These are phyloP conservation scores for Dactylellina drechsleri DNA, from an alignment of 2,329 filamentous ascomycete species.

Conservation along the genomic window DNA sequence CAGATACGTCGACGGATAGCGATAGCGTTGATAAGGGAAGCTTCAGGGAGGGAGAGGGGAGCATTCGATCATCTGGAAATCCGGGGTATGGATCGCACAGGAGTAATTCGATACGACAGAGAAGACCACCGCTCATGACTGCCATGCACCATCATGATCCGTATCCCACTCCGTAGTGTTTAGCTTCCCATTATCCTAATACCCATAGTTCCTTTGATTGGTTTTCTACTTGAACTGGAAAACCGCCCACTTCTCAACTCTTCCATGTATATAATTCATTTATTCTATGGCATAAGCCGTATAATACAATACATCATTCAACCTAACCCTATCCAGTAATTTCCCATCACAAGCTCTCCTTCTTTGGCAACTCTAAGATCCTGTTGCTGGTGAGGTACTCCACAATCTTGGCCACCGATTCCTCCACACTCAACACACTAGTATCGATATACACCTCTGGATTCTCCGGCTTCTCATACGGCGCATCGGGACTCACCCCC, in stretches of 20 bases:
- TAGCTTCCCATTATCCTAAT: neutral
- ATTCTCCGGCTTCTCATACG: slow-evolving; percentile 87
- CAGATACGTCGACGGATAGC: slow-evolving; percentile 35
- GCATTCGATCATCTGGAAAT: slow-evolving; percentile 27
- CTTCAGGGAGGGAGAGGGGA: slow-evolving; percentile 31
- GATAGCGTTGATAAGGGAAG: slow-evolving; percentile 44
- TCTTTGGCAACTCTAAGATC: slow-evolving; percentile 24
- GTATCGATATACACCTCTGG: slow-evolving; percentile 90
- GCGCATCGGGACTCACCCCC: slow-evolving; percentile 78
- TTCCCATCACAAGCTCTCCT: slow-evolving; percentile 4
- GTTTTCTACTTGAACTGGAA: neutral
- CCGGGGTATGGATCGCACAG: slow-evolving; percentile 32
- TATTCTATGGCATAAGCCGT: slow-evolving; percentile 1
- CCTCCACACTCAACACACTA: slow-evolving; percentile 83
- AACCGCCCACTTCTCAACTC: slow-evolving; percentile 17
- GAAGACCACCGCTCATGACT: slow-evolving; percentile 43
- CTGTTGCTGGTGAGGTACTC: slow-evolving; percentile 69
- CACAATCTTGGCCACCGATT: slow-evolving; percentile 86
- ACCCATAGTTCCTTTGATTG: neutral
- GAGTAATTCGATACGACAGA: slow-evolving; percentile 48
- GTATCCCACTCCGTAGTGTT: slow-evolving; percentile 25
- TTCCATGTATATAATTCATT: slow-evolving; percentile 33
- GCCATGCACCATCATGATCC: slow-evolving; percentile 38
- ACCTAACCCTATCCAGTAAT: neutral
- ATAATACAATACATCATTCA: slow-evolving; percentile 25